A percentile compares a stretch with the other conserved stretches of the same genome.
phyloP scores from a whole-genome alignment of 2,329 filamentous ascomycete genomes.

The Coniochaeta hoffmannii region DNA sequence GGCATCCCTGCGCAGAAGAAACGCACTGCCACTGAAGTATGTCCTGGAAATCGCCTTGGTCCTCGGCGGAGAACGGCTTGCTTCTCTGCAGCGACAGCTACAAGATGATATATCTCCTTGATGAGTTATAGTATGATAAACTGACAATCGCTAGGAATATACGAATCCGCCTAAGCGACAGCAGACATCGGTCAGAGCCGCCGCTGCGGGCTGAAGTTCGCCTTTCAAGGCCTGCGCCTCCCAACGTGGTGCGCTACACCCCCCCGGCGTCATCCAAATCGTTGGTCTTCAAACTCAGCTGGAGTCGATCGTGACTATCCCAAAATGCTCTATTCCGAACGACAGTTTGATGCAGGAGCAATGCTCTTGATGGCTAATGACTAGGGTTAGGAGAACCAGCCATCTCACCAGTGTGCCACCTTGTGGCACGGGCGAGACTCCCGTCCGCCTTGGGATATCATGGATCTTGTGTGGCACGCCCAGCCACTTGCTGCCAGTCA shows the following conservation, averaged over 20 bases:
- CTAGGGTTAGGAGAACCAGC: background rate
- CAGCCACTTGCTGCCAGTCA: background rate
- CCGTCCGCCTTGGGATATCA: background rate
- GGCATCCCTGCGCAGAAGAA: slow-evolving; percentile 2
- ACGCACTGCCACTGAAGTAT: slow-evolving; percentile 4
- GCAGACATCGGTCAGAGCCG: background rate
- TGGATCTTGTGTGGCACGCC: too few relatives aligned
- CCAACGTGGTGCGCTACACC: background rate
- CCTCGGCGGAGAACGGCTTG: background rate
- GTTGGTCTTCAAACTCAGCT: background rate
- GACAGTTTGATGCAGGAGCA: background rate
- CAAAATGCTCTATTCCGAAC: background rate
- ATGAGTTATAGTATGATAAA: background rate
- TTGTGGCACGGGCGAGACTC: background rate
- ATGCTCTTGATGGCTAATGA: background rate
- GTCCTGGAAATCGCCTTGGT: slow-evolving; percentile 1
- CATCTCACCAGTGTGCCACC: background rate
- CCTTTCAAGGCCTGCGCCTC: background rate
- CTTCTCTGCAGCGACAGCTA: background rate
- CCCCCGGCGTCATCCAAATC: background rate
- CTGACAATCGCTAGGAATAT: background rate
- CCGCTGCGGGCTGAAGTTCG: background rate
- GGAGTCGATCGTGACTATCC: background rate
- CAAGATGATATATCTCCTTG: background rate
- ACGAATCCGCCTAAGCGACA: slow-evolving; percentile 1